Base-by-base conservation (phyloP, 2,329 filamentous ascomycete genomes). In the Aspergillus sp. region DNA sequence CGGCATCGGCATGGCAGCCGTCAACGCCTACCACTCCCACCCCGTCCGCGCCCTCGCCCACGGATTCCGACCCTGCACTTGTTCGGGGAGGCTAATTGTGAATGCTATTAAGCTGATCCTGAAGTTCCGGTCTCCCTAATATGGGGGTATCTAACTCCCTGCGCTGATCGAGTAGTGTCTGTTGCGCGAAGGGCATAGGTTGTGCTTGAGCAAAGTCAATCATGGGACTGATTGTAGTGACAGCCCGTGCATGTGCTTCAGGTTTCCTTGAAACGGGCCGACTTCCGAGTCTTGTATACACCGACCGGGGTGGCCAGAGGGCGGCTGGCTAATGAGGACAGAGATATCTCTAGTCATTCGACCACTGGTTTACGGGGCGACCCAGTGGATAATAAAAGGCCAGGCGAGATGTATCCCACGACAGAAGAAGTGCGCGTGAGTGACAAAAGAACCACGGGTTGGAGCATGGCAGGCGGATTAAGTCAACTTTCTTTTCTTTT, bases 401-500 rank as follows among this genome's bases (percentile, higher is more conserved):
- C 60, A 62, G 63, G 54, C 39, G 56, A 60, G 52, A 58, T 56
- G 58, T 47, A 56, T 47, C 62, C 62, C 60, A 60, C 60, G 61
- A 63, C 64, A 59, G 61, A 57, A 62, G 60, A 47, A 62, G 63
- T 62, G 64, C 62, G 68, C 59, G 63, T 65, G 64, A 11, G 63
- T 65, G 65, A 63, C 58, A 54, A 54, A 64, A 36, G 32, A 13
- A 64, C 62, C 68, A 69, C 62, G 59, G 65, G 66, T 64, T 67
- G 68, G 65, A 72, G 65, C 63, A 72, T 64, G 65, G 68, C 68
- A 70, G 73, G 72, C 73, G 72, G 61, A 74, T 71, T 69, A 73
- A 73, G 67, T 73, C 69, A 75, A 77, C 68, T 76, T 70, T 70
- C 70, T 70, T 67, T 68, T 69, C 70, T 66, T 71, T 67, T 68